These are phyloP conservation scores for Pythium phragmitis DNA, from an alignment of 352 stramenopile species.

Conservation along the genomic window DNA sequence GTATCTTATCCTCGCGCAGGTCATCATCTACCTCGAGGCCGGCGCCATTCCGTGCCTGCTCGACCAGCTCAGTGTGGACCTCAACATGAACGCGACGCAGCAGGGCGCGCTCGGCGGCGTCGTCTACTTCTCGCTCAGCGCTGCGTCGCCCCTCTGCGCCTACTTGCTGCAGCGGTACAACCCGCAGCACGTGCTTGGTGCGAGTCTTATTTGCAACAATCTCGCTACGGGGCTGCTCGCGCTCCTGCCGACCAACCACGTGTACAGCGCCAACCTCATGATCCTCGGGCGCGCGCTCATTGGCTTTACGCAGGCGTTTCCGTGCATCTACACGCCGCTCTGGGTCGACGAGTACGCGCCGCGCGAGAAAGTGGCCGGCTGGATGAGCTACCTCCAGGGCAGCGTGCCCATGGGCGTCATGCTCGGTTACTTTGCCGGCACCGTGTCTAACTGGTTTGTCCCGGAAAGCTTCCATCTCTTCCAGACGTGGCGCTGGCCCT, in stretches of 20 bases:
- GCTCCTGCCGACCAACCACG: conserved; percentile 66
- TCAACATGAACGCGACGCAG: conserved; percentile 65
- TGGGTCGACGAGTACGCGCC: conserved; percentile 86
- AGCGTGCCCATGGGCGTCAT: conserved; percentile 86
- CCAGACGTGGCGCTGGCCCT: conserved; percentile 82
- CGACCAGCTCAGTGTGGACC: conserved; percentile 73
- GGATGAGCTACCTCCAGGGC: conserved; percentile 87
- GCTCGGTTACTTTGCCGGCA: conserved; percentile 85
- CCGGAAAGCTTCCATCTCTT: conserved; percentile 61
- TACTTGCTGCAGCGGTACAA: conserved; percentile 74
- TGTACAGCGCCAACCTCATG: conserved; percentile 67
- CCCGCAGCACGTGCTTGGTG: conserved; percentile 58
- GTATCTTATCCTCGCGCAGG: conserved; percentile 83
- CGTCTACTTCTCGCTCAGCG: conserved; percentile 76
- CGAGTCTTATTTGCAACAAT: conserved; percentile 82
- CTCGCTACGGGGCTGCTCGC: conserved; percentile 71
- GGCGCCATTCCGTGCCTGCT: conserved; percentile 80
- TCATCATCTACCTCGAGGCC: conserved; percentile 81
- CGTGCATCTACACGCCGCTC: conserved; percentile 80
- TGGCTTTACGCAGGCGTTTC: conserved; percentile 83
- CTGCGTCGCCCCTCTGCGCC: conserved; percentile 68
- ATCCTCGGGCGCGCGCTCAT: conserved; percentile 72
- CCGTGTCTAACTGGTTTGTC: conserved; percentile 81
- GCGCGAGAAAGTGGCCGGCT: conserved; percentile 69
- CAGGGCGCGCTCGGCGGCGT: conserved; percentile 77